These are phyloP conservation scores for Podaxis carcinomalis DNA, from an alignment of 768 basidiomycete species.

Conservation along the genomic window DNA sequence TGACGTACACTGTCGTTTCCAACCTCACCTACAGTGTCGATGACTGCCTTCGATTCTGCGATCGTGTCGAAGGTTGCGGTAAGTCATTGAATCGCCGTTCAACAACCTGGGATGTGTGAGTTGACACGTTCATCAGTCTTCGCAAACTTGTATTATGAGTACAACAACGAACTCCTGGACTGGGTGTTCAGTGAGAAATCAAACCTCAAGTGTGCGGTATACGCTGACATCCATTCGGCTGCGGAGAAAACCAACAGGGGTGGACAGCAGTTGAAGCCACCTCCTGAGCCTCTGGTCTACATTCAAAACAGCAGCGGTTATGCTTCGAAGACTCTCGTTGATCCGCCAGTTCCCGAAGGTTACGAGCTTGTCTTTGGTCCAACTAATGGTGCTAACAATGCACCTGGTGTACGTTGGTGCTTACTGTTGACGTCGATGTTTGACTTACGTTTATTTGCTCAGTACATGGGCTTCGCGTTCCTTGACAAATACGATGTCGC, in stretches of 20 bases:
- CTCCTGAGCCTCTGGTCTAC: conserved; percentile 31
- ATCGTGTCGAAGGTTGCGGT: conserved; percentile 36
- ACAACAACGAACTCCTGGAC: conserved; percentile 39
- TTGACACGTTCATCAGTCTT: conserved; percentile 30
- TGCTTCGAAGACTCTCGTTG: conserved; percentile 29
- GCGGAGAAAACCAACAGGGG: conserved; percentile 43
- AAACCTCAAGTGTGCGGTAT: conserved; percentile 45
- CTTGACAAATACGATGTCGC: conserved; percentile 42
- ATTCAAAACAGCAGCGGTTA: conserved; percentile 42
- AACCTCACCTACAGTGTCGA: conserved; percentile 43
- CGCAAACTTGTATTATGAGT: conserved; percentile 47
- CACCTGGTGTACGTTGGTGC: conserved; percentile 32
- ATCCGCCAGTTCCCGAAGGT: conserved; percentile 36
- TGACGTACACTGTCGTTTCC: conserved; percentile 41
- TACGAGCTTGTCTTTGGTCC: conserved; percentile 45
- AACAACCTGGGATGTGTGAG: neutral
- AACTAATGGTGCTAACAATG: conserved; percentile 41
- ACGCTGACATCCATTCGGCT: conserved; percentile 37
- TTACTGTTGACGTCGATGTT: neutral
- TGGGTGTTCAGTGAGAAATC: conserved; percentile 33
- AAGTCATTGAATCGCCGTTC: conserved; percentile 15
- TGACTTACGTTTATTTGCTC: neutral
- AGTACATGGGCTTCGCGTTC: conserved; percentile 53
- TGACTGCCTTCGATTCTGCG: conserved; percentile 38
- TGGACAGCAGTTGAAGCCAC: conserved; percentile 35